Evolutionary conservation across 306 rosid species (phyloP), one percentile per base, ranked within the genome.

Genomic region (Ziziphus jujuba): DNA sequence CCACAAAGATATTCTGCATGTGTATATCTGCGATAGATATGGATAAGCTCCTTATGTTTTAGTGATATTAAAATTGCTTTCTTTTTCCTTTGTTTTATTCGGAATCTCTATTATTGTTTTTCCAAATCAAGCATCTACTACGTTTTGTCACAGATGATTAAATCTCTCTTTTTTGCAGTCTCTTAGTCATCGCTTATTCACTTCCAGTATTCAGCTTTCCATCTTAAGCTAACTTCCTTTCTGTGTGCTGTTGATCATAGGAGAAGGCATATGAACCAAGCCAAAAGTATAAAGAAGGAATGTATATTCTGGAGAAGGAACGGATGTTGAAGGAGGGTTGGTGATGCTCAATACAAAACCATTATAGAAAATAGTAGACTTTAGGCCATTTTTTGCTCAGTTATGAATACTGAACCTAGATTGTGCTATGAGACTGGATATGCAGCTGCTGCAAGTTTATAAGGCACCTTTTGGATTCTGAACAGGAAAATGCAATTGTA

Each of bases 231-330:
- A 75, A 69, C 20, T 65, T 22, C 28, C 13, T 34, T 35, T 33
- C 58, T 31, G 16, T 40, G 15, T 54, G 14, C 58, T 62, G 40
- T 34, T 62, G 69, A 9, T 35, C 36, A 47, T 28, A 78, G 82
- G 82, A 78, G 63, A 78, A 67, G 63, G 82, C 82, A 43, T 78
- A 67, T 67, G 78, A 78, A 56, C 62, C 69, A 38, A 57, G 50
- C 49, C 66, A 78, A 57, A 72, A 78, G 48, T 78, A 67, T 40
- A 78, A 72, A 63, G 82, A 78, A 67, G 82, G 78, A 56, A 54
- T 61, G 74, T 78, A 61, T 71, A 72, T 78, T 65, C 60, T 78
- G 22, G 82, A 78, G 82, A 78, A 50, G 74, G 75, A 72, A 50
- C 74, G 82, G 43, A 43, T 78, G 49, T 16, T 59, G 38, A 78